Evolutionary conservation across 805 yeast species (phyloP).

Genomic region (Barnettozyma pratensis): DNA sequence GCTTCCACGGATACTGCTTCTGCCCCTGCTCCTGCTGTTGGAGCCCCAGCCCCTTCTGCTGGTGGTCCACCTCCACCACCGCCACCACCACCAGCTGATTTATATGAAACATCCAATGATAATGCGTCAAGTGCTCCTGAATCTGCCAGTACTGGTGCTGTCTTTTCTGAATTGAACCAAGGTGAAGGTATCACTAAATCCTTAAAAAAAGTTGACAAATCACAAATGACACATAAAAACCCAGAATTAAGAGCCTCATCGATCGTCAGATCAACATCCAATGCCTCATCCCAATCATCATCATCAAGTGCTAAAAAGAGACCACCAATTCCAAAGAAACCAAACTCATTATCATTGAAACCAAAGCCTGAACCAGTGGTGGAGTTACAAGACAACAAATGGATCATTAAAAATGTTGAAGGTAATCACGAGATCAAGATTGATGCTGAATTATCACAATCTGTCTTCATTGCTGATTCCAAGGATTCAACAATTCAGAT

Average conservation of each 20-base stretch:
- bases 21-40: constrained; percentile 47
- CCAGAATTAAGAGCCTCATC: constrained; percentile 67
- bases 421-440: constrained; percentile 57
- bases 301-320: constrained; percentile 35
- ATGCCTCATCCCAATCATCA: constrained; percentile 12
- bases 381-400: constrained; percentile 80
- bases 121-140: constrained; percentile 20
- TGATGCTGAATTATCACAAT: constrained; percentile 81
- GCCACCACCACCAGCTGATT: constrained; percentile 83
- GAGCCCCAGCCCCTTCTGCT: constrained; percentile 90
- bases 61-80: constrained; percentile 94
- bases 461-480: constrained; percentile 85
- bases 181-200: constrained; percentile 84
- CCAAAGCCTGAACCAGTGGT: constrained; percentile 56
- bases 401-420: constrained; percentile 82
- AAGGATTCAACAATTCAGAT: constrained; percentile 67
- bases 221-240: constrained; percentile 91
- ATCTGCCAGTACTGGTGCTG: constrained; percentile 71
- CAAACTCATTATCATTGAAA: constrained; percentile 48
- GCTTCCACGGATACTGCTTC: constrained; percentile 27
- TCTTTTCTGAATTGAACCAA: constrained; percentile 82
- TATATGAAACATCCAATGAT: constrained; percentile 40
- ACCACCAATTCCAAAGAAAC: constrained; percentile 79
- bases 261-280: constrained; percentile 28
- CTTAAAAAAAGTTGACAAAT: constrained; percentile 85